These are phyloP conservation scores for Talaromyces trachyspermus DNA, from an alignment of 495 filamentous ascomycete species.

Conservation along the genomic window DNA sequence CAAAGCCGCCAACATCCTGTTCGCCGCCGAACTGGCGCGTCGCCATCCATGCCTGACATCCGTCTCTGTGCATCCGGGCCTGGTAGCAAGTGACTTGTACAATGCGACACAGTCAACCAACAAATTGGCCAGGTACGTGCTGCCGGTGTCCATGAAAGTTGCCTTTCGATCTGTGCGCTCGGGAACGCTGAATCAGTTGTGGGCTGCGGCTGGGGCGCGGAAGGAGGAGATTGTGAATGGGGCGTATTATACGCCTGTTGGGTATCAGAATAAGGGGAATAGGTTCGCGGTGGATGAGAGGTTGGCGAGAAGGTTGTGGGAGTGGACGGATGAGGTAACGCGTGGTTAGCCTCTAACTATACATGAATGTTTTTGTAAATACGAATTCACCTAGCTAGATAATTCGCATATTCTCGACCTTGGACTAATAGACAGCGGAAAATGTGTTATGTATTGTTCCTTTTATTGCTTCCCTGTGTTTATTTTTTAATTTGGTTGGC, in stretches of 20 bases:
- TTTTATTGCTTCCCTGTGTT: too few species aligned
- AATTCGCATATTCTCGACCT: too few species aligned
- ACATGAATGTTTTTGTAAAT: too few species aligned
- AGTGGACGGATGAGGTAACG: slow-evolving; percentile 54
- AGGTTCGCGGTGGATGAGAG: slow-evolving; percentile 36
- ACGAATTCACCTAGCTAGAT: too few species aligned
- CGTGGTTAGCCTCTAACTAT: too few species aligned
- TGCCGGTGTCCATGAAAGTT: slow-evolving; percentile 13
- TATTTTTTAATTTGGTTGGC: too few species aligned
- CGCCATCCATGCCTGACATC: slow-evolving; percentile 49
- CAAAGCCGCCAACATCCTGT: slow-evolving; percentile 69
- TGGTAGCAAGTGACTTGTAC: slow-evolving; percentile 51
- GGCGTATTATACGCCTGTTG: slow-evolving; percentile 52
- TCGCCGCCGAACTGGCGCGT: slow-evolving; percentile 48
- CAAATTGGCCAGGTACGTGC: slow-evolving; percentile 17
- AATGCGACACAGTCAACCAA: slow-evolving; percentile 19
- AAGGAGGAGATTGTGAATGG: slow-evolving; percentile 37
- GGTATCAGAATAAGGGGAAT: slow-evolving; percentile 27
- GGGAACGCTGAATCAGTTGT: slow-evolving; percentile 54
- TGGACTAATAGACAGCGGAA: too few species aligned
- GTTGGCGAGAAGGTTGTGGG: slow-evolving; percentile 49
- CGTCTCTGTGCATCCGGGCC: slow-evolving; percentile 59
- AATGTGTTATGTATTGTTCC: slow-evolving; percentile 2
- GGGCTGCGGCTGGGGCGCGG: slow-evolving; percentile 37
- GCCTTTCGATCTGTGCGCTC: slow-evolving; percentile 27